Conservation (phyloP, 2,329 filamentous ascomycete genomes). For the Alternaria sp. region DNA sequence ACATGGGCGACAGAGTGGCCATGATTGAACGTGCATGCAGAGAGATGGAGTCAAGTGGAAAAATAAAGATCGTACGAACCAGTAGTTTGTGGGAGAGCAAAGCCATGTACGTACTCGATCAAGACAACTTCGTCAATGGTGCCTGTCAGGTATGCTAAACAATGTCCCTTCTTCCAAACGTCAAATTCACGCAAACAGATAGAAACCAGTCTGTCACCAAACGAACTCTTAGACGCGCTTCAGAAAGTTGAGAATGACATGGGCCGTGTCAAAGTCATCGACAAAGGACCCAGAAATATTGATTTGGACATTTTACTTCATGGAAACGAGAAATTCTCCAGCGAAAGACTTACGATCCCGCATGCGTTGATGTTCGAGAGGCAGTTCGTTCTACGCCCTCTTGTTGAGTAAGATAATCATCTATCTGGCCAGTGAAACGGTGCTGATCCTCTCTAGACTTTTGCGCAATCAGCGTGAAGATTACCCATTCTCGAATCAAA, state of each 20-base stretch:
- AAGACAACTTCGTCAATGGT: conserved; percentile 88
- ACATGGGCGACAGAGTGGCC: conserved; percentile 81
- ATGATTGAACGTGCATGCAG: conserved; percentile 85
- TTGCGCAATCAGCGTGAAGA: conserved; percentile 39
- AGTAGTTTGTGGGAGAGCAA: conserved; percentile 93
- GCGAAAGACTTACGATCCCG: conserved; percentile 80
- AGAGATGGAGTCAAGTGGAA: conserved; percentile 71
- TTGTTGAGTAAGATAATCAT: conserved; percentile 70
- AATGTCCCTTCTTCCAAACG: not conserved
- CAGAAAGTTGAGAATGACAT: conserved; percentile 83
- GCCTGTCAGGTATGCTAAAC: conserved; percentile 77
- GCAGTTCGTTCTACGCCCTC: conserved; percentile 89
- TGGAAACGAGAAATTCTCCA: conserved; percentile 67
- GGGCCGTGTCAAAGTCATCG: conserved; percentile 81
- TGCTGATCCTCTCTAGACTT: conserved; percentile 28
- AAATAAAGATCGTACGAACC: conserved; percentile 77
- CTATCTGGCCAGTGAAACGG: not conserved
- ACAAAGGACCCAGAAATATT: conserved; percentile 94
- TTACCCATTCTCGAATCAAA: conserved; percentile 52
- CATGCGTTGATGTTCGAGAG: conserved; percentile 86
- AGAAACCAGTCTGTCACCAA: conserved; percentile 76
- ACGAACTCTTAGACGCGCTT: conserved; percentile 77
- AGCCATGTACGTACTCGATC: conserved; percentile 94
- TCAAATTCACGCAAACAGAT: conserved; percentile 61
- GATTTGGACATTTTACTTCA: conserved; percentile 92